Evolutionary conservation across 805 yeast species (phyloP).

Genomic region (Naumovozyma castellii): DNA sequence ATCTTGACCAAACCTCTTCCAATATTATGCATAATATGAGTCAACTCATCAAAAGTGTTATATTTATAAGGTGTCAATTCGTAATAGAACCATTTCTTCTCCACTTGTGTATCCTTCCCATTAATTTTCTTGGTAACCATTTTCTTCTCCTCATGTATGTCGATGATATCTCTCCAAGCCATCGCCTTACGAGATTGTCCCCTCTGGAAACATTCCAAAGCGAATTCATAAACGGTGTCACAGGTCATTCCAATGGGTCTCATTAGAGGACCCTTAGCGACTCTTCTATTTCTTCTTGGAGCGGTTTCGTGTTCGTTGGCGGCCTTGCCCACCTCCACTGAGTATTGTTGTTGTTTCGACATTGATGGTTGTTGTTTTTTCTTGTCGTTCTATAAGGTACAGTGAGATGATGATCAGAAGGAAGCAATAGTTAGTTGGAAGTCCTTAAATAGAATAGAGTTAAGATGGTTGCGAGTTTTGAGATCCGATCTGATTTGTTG

Average conservation of each 20-base stretch:
- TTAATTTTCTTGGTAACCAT: constrained; percentile 65
- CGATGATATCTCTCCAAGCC: constrained; percentile 72
- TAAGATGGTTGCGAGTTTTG: too few species aligned
- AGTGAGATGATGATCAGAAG: too few species aligned
- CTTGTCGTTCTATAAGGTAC: not conserved
- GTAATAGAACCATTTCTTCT: constrained; percentile 80
- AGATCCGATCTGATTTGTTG: too few species aligned
- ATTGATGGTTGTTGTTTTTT: not conserved
- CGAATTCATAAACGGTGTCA: constrained; percentile 60
- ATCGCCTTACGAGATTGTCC: constrained; percentile 47
- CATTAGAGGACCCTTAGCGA: constrained; percentile 31
- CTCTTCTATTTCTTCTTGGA: constrained; percentile 60
- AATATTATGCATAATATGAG: constrained; percentile 37
- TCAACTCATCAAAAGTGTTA: constrained; percentile 52
- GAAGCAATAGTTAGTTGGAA: too few species aligned
- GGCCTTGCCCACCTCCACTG: constrained; percentile 56
- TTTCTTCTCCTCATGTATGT: constrained; percentile 68
- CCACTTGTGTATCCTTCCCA: constrained; percentile 62
- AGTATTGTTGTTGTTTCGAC: constrained; percentile 20
- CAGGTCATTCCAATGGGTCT: constrained; percentile 61
- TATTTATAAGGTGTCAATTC: constrained; percentile 68
- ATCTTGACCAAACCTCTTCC: constrained; percentile 70
- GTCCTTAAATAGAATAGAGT: too few species aligned
- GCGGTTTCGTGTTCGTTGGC: constrained; percentile 72
- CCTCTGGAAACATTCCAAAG: constrained; percentile 49